A percentile compares a stretch with the other conserved stretches of the same genome.
These are phyloP conservation scores for Yarrowia yakushimensis DNA, from an alignment of 805 yeast species.

Conservation along the genomic window DNA sequence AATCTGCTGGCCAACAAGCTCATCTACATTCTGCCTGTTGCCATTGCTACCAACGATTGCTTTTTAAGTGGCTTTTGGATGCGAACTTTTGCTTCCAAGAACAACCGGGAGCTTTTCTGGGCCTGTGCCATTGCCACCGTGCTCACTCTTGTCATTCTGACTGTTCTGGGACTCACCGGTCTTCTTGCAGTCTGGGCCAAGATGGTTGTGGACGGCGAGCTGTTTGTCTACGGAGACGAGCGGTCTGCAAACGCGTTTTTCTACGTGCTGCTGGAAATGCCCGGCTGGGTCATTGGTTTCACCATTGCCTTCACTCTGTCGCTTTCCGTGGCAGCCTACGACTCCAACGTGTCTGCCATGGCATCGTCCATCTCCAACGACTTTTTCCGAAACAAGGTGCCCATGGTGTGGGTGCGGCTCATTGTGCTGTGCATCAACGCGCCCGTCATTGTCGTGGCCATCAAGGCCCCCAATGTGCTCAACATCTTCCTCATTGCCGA, in stretches of 20 bases:
- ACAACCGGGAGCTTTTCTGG: conserved; percentile 68
- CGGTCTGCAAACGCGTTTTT: conserved; percentile 57
- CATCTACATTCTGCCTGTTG: conserved; percentile 75
- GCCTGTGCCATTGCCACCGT: conserved; percentile 67
- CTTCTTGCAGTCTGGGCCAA: conserved; percentile 91
- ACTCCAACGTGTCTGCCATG: conserved; percentile 82
- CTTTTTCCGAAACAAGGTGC: conserved; percentile 75
- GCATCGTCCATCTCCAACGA: conserved; percentile 88
- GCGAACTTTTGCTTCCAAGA: conserved; percentile 82
- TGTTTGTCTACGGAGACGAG: conserved; percentile 22
- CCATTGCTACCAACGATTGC: conserved; percentile 85
- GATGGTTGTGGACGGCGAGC: conserved; percentile 50
- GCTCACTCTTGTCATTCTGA: conserved; percentile 49
- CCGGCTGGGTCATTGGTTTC: conserved; percentile 82
- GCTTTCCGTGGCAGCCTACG: conserved; percentile 84
- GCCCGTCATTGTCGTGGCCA: conserved; percentile 81
- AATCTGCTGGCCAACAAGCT: conserved; percentile 85
- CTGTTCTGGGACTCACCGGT: conserved; percentile 79
- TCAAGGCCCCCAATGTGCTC: conserved; percentile 76
- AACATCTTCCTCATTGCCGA: conserved; percentile 90
- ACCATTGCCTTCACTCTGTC: conserved; percentile 69
- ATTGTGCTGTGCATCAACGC: conserved; percentile 73
- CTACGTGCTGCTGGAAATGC: conserved; percentile 65
- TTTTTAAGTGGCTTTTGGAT: conserved; percentile 93
- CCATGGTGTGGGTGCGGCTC: conserved; percentile 60